Percentiles rank a stretch among this genome's conserved stretches.
Conservation (phyloP, 129 eudicot genomes). For the Helianthus tuberosus region DNA sequence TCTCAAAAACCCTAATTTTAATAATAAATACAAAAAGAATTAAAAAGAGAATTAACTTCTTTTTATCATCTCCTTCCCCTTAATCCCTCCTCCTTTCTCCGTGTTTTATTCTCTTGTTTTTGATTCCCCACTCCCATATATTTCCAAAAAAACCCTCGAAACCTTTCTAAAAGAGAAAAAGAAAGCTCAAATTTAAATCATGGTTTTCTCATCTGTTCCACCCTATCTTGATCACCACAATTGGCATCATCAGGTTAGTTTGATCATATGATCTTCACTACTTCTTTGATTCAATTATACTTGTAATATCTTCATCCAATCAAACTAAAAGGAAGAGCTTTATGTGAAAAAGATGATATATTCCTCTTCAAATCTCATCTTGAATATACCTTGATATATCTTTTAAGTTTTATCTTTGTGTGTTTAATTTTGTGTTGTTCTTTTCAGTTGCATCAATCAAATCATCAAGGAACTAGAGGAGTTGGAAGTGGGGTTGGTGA, state of each 20-base stretch:
- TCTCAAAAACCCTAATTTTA: conserved; percentile 60
- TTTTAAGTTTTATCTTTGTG: conserved; percentile 1
- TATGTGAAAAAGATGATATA: conserved; percentile 42
- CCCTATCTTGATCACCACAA: conserved; percentile 68
- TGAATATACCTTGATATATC: conserved; percentile 52
- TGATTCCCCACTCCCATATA: conserved; percentile 62
- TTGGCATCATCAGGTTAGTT: conserved; percentile 70
- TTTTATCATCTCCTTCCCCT: conserved; percentile 42
- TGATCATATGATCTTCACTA: conserved; percentile 25
- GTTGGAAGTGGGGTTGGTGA: conserved; percentile 26
- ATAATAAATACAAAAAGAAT: conserved; percentile 60
- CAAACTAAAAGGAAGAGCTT: conserved; percentile 32
- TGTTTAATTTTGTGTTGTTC: conserved; percentile 20
- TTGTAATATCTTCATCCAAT: conserved; percentile 35
- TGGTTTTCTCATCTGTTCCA: conserved; percentile 78
- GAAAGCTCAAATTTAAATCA: conserved; percentile 48
- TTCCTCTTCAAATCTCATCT: conserved; percentile 46
- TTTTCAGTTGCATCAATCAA: conserved; percentile 58
- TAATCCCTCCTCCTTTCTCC: conserved; percentile 38
- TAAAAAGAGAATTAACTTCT: conserved; percentile 26
- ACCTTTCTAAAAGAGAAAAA: conserved; percentile 57
- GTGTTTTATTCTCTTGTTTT: conserved; percentile 50
- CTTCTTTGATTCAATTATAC: conserved; percentile 6
- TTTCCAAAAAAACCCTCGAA: conserved; percentile 64
- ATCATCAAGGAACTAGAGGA: conserved; percentile 36